Conservation (phyloP, 441 rosid species). For the Populus tomentosa region DNA sequence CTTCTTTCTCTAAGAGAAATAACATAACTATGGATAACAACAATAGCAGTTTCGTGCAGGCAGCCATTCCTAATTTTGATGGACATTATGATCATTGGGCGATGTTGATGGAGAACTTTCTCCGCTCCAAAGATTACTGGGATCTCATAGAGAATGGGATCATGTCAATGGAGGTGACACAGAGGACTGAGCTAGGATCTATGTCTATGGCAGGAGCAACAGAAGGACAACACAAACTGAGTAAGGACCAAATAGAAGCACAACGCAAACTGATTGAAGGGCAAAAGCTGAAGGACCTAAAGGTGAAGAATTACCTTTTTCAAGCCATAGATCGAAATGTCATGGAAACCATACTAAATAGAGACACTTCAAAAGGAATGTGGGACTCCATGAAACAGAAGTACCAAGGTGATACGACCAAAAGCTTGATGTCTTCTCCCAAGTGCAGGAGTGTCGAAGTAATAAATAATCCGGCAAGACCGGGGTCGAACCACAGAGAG, state of each 20-base stretch:
- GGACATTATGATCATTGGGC: too few species aligned
- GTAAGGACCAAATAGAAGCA: background rate
- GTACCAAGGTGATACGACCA: too few species aligned
- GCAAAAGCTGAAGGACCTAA: too few species aligned
- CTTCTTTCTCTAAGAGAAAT: too few species aligned
- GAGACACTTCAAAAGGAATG: background rate
- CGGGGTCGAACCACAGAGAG: too few species aligned
- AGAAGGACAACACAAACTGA: too few species aligned
- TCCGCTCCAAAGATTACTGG: background rate
- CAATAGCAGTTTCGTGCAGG: background rate
- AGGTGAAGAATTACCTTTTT: background rate
- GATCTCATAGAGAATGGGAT: background rate
- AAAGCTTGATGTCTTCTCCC: too few species aligned
- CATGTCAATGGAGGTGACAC: background rate
- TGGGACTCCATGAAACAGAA: background rate
- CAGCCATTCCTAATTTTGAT: too few species aligned
- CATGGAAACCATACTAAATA: background rate
- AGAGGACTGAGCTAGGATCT: too few species aligned
- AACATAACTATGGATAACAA: too few species aligned
- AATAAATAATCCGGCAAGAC: too few species aligned
- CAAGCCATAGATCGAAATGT: background rate
- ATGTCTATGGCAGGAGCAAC: background rate
- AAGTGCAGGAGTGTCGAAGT: too few species aligned
- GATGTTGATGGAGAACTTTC: background rate
- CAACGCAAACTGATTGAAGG: background rate